Percentiles rank a stretch among this genome's conserved stretches.
Evolutionary conservation across 352 stramenopile genomes (phyloP).

Genomic region (Pythium brachiatum): DNA sequence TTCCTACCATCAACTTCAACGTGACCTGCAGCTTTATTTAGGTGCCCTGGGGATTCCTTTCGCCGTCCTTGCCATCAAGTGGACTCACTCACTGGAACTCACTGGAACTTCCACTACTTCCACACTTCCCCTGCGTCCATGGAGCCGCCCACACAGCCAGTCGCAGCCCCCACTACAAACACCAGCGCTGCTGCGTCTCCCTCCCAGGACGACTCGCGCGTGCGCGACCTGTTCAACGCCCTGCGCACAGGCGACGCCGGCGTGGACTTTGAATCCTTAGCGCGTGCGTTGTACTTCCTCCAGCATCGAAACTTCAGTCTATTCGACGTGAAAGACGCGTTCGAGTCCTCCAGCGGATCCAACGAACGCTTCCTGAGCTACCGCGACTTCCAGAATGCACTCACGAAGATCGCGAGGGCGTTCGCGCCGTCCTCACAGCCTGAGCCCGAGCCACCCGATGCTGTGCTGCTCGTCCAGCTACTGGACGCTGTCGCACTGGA

Average conservation of each 20-base stretch:
- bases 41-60: background rate
- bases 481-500: conserved; percentile 20
- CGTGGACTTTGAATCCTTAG: conserved; percentile 48
- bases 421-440: background rate
- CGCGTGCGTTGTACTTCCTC: conserved; percentile 55
- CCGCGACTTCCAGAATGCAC: conserved; percentile 56
- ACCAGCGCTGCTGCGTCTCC: conserved; percentile 13
- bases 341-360: conserved; percentile 46
- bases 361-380: conserved; percentile 51
- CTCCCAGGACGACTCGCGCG: conserved; percentile 34
- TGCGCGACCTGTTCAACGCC: conserved; percentile 49
- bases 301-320: conserved; percentile 61
- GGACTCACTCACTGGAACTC: no score
- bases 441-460: conserved; percentile 15
- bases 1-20: conserved; percentile 9
- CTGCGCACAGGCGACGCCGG: conserved; percentile 49
- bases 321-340: conserved; percentile 64
- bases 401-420: conserved; percentile 38
- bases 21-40: background rate
- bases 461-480: conserved; percentile 29
- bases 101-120: no score
- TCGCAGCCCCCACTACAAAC: background rate
- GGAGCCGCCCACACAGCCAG: background rate
- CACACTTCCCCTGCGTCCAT: background rate
- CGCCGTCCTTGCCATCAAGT: no score